Percentiles rank a stretch among this genome's conserved stretches.
Conservation (phyloP, 2,329 filamentous ascomycete genomes). For the Cladophialophora carrionii region DNA sequence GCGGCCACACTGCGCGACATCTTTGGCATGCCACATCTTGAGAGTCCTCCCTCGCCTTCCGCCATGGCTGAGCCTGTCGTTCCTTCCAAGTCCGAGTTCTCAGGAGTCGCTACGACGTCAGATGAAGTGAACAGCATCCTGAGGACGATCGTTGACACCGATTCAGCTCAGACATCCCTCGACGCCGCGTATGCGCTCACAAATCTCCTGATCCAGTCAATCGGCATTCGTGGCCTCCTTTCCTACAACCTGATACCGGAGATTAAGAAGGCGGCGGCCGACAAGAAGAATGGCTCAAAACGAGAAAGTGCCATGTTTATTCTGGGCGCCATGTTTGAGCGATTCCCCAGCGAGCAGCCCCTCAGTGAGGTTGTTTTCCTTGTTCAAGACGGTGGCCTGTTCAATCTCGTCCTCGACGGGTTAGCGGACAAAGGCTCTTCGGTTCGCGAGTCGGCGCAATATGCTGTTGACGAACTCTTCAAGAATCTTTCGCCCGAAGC, state of each 20-base stretch:
- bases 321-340: conserved; percentile 89
- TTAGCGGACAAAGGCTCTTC: conserved; percentile 87
- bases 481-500: conserved; percentile 77
- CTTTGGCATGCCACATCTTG: conserved; percentile 33
- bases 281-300: conserved; percentile 88
- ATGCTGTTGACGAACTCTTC: conserved; percentile 89
- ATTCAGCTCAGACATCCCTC: conserved; percentile 70
- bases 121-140: conserved; percentile 69
- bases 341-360: conserved; percentile 75
- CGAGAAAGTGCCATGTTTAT: conserved; percentile 95
- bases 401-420: conserved; percentile 76
- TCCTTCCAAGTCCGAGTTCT: conserved; percentile 50
- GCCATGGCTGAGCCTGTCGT: conserved; percentile 49
- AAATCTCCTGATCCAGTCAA: conserved; percentile 66
- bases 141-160: conserved; percentile 68
- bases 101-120: conserved; percentile 59
- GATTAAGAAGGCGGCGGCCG: conserved; percentile 75
- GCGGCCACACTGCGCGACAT: not conserved
- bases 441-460: conserved; percentile 89
- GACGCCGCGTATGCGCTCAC: conserved; percentile 68
- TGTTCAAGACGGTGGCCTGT: conserved; percentile 74
- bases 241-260: conserved; percentile 65
- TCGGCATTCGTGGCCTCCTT: conserved; percentile 65
- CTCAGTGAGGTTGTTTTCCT: conserved; percentile 81
- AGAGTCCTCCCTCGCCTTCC: conserved; percentile 31